Base-by-base conservation (phyloP, 2,329 filamentous ascomycete species). In the Leptodontidium sp. region DNA sequence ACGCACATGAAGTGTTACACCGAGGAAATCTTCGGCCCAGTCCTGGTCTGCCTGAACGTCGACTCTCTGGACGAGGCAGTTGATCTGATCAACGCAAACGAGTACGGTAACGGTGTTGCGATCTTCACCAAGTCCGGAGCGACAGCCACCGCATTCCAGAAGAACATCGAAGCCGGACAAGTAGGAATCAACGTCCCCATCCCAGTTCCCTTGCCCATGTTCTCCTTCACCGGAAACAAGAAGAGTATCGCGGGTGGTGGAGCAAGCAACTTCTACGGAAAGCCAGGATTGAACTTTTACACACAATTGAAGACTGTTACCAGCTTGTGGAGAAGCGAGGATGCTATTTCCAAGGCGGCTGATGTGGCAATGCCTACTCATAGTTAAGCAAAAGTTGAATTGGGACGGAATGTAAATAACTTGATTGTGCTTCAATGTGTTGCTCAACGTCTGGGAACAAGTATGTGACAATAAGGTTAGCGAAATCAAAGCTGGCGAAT, bases 231-330 rank as follows among this genome's bases (percentile, higher is more conserved):
- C 35, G 90, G 89, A 55, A 91, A 91, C 84, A 95, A 99, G 90
- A 94, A 92, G 86, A 93, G 90, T 77, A 86, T 98, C 67, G 96
- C 96, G 0, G 96, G 95, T 65, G 94, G 94, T 64, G 95, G 96
- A 70, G 92, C 93, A 47, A 97, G 88, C 83, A 97, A 94, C 17
- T 98, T 99, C 80, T 99, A 99, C 82, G 96, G 96, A 74, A 92
- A 93, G 81, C 93, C 94, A 0, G 96, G 95, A 29, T 82, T 99
- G 79, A 90, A 92, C 79, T 99, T 99, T 80, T 98, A 97, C 82
- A 99, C 96, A 2, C 96, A 98, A 83, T 88, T 92, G 78, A 98
- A 99, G 92, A 99, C 96, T 2, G 96, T 99, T 61, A 99, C 96
- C 64, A 91, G 93, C 74, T 83, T 97, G 79, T 99, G 96, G 96